Percentiles rank a stretch among this genome's conserved stretches.
Conservation (phyloP, 192 early-diverging fungal genomes). For the Coemansia sp. region DNA sequence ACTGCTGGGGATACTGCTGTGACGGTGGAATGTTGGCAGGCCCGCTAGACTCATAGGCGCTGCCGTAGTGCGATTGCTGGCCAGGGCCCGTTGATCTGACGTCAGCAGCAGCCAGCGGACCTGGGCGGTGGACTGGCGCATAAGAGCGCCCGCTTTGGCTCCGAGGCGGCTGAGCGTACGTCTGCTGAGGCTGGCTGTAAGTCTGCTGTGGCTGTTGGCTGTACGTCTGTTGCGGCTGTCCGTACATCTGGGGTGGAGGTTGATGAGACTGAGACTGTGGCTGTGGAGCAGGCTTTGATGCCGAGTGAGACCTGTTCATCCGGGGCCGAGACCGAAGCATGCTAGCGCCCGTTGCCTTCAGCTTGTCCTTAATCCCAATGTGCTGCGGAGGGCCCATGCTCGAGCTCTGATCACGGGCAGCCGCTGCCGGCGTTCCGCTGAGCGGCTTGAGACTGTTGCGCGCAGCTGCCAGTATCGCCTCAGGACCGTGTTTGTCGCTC, state of each 20-base stretch:
- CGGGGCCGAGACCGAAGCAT: conserved; percentile 39
- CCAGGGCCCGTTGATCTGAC: conserved; percentile 3
- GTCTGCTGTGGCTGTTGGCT: not conserved
- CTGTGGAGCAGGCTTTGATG: conserved; percentile 17
- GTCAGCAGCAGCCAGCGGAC: conserved; percentile 26
- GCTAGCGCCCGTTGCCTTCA: conserved; percentile 44
- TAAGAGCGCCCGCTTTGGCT: conserved; percentile 9
- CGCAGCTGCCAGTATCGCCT: conserved; percentile 30
- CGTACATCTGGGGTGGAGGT: conserved; percentile 2
- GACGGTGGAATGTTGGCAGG: not conserved
- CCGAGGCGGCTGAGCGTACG: conserved; percentile 2
- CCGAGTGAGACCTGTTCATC: conserved; percentile 33
- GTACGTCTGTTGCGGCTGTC: not conserved
- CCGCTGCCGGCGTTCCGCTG: not conserved
- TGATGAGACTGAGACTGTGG: not conserved
- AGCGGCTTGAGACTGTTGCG: conserved; percentile 35
- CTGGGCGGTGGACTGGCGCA: conserved; percentile 32
- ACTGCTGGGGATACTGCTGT: conserved; percentile 6
- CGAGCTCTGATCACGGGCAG: conserved; percentile 4
- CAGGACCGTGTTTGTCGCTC: conserved; percentile 20
- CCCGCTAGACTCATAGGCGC: no score
- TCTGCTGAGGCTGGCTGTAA: not conserved
- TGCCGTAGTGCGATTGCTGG: conserved; percentile 12
- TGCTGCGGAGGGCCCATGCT: conserved; percentile 10
- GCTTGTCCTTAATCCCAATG: conserved; percentile 40